Evolutionary conservation across 345 rosid genomes (phyloP).

Genomic region (Anacardium occidentale): DNA sequence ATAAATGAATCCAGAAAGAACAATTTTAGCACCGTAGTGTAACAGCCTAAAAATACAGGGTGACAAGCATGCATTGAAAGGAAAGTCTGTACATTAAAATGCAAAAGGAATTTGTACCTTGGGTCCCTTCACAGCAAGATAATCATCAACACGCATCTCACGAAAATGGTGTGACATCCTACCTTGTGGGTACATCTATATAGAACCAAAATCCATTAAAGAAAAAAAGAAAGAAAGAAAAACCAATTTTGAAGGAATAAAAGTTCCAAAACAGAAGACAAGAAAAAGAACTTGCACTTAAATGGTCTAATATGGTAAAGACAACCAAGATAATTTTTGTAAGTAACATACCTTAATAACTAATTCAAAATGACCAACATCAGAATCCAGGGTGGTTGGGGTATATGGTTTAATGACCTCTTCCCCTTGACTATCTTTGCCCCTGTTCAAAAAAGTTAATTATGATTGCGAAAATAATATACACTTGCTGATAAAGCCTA

Average conservation of each 20-base stretch:
- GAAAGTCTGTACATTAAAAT: constrained; percentile 1
- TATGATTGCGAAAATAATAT: neutral
- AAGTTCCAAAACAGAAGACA: neutral
- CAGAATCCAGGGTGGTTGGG: constrained; percentile 92
- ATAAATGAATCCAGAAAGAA: neutral
- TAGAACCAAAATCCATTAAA: constrained; percentile 9
- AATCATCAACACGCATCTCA: constrained; percentile 82
- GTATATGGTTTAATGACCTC: constrained; percentile 94
- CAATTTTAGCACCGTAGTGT: neutral
- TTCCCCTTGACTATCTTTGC: constrained; percentile 78
- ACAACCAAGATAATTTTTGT: constrained; percentile 16
- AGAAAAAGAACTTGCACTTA: neutral
- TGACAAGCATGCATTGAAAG: neutral
- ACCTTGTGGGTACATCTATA: constrained; percentile 98
- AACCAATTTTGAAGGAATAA: neutral
- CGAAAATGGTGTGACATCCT: constrained; percentile 99
- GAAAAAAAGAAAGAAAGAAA: neutral
- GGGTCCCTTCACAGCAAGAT: constrained; percentile 91
- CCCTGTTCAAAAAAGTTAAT: constrained; percentile 44
- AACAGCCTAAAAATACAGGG: neutral
- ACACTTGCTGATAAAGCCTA: neutral
- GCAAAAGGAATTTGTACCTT: constrained; percentile 52
- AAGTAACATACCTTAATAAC: constrained; percentile 68
- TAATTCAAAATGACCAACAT: constrained; percentile 76
- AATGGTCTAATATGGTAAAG: neutral